Percentiles rank a stretch among this genome's conserved stretches.
phyloP scores from a whole-genome alignment of 306 rosid genomes.

The Medicago arabica region DNA sequence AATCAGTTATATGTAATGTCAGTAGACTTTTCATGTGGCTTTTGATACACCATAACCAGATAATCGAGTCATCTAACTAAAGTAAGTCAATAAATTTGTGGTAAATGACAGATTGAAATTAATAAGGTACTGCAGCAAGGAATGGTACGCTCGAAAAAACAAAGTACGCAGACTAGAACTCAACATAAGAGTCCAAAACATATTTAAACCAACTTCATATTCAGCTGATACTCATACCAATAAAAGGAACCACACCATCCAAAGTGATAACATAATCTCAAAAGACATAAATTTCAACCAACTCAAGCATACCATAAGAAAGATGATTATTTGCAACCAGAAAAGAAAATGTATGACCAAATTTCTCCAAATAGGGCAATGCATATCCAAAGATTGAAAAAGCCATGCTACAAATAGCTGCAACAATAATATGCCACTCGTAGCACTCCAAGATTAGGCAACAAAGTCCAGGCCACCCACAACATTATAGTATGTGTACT shows the following conservation, averaged over 20 bases:
- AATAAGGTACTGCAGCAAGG: background rate
- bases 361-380: background rate
- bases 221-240: background rate
- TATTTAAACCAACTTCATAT: background rate
- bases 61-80: too few relatives aligned
- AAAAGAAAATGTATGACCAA: slow-evolving; percentile 3
- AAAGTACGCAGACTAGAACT: background rate
- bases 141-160: background rate
- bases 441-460: too few relatives aligned
- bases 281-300: background rate
- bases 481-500: too few relatives aligned
- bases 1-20: too few relatives aligned
- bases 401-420: too few relatives aligned
- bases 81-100: background rate
- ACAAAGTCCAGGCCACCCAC: too few relatives aligned
- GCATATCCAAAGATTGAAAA: background rate
- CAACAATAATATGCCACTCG: background rate
- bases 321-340: background rate
- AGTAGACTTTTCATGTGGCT: too few relatives aligned
- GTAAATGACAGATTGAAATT: slow-evolving; percentile 11
- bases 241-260: slow-evolving; percentile 9
- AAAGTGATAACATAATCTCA: background rate
- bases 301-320: background rate
- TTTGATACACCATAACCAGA: too few relatives aligned
- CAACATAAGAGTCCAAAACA: background rate